Base-by-base conservation (phyloP, 179 eudicot species). In the Vitellaria paradoxa region DNA sequence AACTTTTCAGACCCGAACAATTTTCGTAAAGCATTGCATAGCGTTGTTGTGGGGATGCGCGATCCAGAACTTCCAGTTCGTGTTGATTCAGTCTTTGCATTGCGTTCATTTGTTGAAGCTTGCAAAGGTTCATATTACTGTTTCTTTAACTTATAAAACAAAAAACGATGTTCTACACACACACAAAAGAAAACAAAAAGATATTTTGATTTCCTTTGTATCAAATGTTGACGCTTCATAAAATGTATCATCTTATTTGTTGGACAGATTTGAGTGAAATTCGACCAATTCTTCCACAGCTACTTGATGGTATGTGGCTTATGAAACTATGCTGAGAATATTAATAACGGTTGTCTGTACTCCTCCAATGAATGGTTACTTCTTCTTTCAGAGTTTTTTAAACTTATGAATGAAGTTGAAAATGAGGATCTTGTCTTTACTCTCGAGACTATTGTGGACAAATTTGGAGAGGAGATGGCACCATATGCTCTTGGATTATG, bases 401-500 rank as follows among this genome's bases (percentile, higher is more conserved):
- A 96, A 80, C 92, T 96, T 55, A 96, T 96, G 99, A 88, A 96
- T 74, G 99, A 96, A 87, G 98, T 96, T 55, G 99, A 96, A 81
- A 96, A 94, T 86, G 99, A 96, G 85, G 99, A 96, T 88, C 97
- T 96, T 81, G 99, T 96, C 15, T 96, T 94, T 84, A 94, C 99
- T 13, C 90, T 96, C 73, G 99, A 96, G 92, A 94, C 99, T 72
- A 94, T 96, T 66, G 99, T 96, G 76, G 99, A 96, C 89, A 96
- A 96, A 80, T 96, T 96, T 85, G 99, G 99, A 65, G 99, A 96
- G 88, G 99, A 96, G 88, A 96, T 96, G 98, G 98, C 98, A 78
- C 98, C 99, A 61, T 94, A 92, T 83, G 98, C 99, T 77, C 92
- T 96, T 85, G 99, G 99, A 76, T 82, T 96, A 76, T 96, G 99